A percentile compares a stretch with the other conserved stretches of the same genome.
Evolutionary conservation across 164 flowering plant species (phyloP).

Genomic region (Vitis rotundifolia): DNA sequence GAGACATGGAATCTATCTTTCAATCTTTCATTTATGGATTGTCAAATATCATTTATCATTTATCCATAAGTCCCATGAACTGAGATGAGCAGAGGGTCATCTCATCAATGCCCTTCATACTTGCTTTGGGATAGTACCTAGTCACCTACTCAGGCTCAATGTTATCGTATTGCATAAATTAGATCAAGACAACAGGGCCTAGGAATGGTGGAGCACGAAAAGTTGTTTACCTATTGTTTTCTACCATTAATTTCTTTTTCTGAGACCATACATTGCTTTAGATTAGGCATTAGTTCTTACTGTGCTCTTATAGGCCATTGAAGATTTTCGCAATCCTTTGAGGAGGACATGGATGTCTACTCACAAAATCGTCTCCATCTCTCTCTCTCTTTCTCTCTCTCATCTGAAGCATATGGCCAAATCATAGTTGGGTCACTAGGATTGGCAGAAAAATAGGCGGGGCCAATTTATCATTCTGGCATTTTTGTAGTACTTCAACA

Average conservation of each 20-base stretch:
- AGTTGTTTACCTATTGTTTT: not conserved
- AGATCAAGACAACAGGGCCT: not conserved
- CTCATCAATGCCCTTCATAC: not conserved
- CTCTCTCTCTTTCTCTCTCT: no score
- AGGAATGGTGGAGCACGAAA: not conserved
- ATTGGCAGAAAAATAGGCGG: no score
- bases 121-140: not conserved
- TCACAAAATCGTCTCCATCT: not conserved
- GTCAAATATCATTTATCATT: no score
- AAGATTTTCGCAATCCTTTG: constrained; percentile 23
- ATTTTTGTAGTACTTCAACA: no score
- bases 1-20: no score
- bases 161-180: no score
- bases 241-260: not conserved
- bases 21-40: no score
- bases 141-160: not conserved
- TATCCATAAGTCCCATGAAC: no score
- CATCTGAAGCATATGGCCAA: no score
- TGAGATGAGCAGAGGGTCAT: not conserved
- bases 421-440: no score
- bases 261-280: not conserved
- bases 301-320: constrained; percentile 17
- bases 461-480: no score
- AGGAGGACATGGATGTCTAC: constrained; percentile 29
- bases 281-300: constrained; percentile 1